Base-by-base conservation (phyloP, 208 protist genomes). In the Acanthamoeba healyi region DNA sequence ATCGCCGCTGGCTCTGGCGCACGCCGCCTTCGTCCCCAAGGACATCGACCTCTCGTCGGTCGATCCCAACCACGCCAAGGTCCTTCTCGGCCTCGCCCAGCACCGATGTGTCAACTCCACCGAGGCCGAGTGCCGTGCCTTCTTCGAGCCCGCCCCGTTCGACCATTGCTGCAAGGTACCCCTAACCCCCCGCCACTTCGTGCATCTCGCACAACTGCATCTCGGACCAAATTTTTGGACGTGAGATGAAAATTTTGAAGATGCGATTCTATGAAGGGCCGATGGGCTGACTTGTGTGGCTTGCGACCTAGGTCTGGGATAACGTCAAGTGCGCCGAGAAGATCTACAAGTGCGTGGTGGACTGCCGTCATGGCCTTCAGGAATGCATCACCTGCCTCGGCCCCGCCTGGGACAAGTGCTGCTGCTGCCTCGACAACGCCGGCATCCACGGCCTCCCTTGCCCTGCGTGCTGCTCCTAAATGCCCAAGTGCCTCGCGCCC, bases 281-380 rank as follows among this genome's bases (percentile, higher is more conserved):
- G n/a, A n/a, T n/a, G n/a, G n/a, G n/a, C n/a, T n/a, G n/a, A n/a
- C n/a, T n/a, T n/a, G n/a, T 5, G 61, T 34, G 24, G 14, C 36
- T n/a, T n/a, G n/a, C n/a, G n/a, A n/a, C n/a, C n/a, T n/a, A 86
- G 77, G 77, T 86, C 44, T 86, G 77, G 77, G 77, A 86, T 22
- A 86, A 86, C 44, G 10, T 86, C 29, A 86, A 86, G 77, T 86
- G 77, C 22, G 77, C 32, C 26, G 77, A 70, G 26, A 26, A 26
- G 7, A 29, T 26, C 61, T 34, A 24, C 14, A 54, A 54, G 14
- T 70, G 61, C n/a, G 61, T 70, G 26, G 29, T 12, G 6, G 14
- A 26, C 14, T 70, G 61, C 61, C 29, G 7, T 12, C 5, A 34
- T 29, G 22, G 14, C 7, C 19, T 70, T 7, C 61, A 26, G 61